A percentile compares a stretch with the other conserved stretches of the same genome.
Conservation (phyloP, 176 grass and related monocot genomes). For the Metroxylon sagu region DNA sequence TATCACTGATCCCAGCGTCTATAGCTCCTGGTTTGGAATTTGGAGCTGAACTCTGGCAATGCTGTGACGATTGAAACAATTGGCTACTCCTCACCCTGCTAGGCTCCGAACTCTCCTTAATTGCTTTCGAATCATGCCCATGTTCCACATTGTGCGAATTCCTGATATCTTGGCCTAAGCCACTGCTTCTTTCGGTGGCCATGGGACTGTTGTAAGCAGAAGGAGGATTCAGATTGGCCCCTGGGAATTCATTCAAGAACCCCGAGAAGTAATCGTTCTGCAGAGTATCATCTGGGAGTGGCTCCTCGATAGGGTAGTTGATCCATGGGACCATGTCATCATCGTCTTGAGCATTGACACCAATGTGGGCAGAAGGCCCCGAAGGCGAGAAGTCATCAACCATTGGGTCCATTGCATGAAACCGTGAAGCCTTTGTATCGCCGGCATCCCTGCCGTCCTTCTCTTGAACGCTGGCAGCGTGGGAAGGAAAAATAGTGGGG, state of each 20-base stretch:
- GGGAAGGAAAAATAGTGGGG: background rate
- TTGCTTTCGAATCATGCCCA: slow-evolving; percentile 1
- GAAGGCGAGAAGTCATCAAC: background rate
- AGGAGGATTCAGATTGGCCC: background rate
- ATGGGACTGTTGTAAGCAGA: background rate
- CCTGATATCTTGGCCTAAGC: background rate
- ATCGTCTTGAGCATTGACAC: background rate
- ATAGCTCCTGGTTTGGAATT: background rate
- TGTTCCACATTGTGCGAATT: background rate
- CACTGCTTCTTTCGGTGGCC: background rate
- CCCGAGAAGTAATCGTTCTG: slow-evolving; percentile 13
- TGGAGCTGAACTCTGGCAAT: background rate
- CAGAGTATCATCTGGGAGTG: background rate
- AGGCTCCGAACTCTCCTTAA: background rate
- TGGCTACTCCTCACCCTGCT: background rate
- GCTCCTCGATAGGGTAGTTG: slow-evolving; percentile 12
- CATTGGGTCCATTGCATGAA: slow-evolving; percentile 3
- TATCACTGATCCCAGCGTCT: background rate
- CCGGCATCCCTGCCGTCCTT: slow-evolving; percentile 3
- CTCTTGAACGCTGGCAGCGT: background rate
- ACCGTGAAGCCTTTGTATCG: background rate
- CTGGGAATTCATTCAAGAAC: slow-evolving; percentile 18
- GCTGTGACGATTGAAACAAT: slow-evolving; percentile 5
- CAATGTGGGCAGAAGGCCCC: background rate
- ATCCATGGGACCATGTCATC: slow-evolving; percentile 24